Conservation (phyloP, 495 filamentous ascomycete genomes). For the Darksidea phi region DNA sequence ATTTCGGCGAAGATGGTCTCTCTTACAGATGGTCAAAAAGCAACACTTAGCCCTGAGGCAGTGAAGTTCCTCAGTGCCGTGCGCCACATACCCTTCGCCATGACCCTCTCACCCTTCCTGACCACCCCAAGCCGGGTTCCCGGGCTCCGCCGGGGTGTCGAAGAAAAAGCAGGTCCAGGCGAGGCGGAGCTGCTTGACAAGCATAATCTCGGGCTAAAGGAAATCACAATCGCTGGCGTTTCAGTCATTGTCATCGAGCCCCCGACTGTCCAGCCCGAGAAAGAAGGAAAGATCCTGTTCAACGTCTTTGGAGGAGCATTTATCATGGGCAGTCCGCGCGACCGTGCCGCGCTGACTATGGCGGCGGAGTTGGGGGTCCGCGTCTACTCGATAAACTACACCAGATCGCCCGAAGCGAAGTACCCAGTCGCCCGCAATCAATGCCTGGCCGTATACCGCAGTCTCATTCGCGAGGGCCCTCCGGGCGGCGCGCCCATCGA, state of each 20-base stretch:
- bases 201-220: background rate
- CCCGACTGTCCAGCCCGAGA: background rate
- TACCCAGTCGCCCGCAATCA: background rate
- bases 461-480: too few species aligned
- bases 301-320: conserved; percentile 3
- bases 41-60: background rate
- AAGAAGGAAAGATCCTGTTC: conserved; percentile 1
- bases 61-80: background rate
- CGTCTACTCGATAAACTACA: background rate
- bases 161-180: background rate
- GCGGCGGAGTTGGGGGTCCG: conserved; percentile 2
- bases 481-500: background rate
- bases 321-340: background rate
- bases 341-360: background rate
- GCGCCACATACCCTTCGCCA: background rate
- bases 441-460: background rate
- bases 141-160: background rate
- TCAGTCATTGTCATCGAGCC: conserved; percentile 3
- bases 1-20: too few species aligned
- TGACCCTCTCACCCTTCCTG: background rate
- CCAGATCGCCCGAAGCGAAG: background rate
- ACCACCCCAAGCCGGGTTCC: background rate
- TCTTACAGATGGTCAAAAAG: background rate
- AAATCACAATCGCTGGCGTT: background rate
- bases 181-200: background rate